Conservation (phyloP, 139 green algal species). For the Mesotaenium endlicherianum region DNA sequence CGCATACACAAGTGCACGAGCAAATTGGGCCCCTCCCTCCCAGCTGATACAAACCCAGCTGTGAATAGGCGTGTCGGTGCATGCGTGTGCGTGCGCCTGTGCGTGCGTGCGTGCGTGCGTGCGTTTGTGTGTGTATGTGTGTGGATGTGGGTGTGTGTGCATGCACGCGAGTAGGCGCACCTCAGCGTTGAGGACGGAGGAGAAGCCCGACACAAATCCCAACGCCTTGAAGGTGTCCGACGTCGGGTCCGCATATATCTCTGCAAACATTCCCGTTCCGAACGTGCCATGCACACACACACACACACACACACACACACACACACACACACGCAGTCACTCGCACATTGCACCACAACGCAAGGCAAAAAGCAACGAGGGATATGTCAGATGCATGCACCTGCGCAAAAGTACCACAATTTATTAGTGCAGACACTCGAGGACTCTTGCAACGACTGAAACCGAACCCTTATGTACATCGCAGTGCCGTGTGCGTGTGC, state of each 20-base stretch:
- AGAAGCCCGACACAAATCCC: conserved; percentile 4
- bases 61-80: too few species aligned
- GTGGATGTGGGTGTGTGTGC: too few species aligned
- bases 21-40: too few species aligned
- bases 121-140: too few species aligned
- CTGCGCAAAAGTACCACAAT: background rate
- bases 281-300: background rate
- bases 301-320: background rate
- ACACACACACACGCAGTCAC: too few species aligned
- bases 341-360: too few species aligned
- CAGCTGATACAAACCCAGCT: too few species aligned
- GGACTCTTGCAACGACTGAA: background rate
- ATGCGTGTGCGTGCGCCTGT: too few species aligned
- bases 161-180: background rate
- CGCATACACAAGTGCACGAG: too few species aligned
- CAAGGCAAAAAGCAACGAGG: background rate
- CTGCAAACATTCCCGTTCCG: background rate
- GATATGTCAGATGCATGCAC: background rate
- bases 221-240: background rate
- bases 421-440: background rate
- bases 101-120: too few species aligned
- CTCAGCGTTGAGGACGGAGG: background rate
- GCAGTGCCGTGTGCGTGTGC: too few species aligned
- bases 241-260: conserved; percentile 21
- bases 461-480: too few species aligned